Percentiles rank a stretch among this genome's conserved stretches.
phyloP scores from a whole-genome alignment of 805 yeast genomes.

The Ogataea salicorniae region DNA sequence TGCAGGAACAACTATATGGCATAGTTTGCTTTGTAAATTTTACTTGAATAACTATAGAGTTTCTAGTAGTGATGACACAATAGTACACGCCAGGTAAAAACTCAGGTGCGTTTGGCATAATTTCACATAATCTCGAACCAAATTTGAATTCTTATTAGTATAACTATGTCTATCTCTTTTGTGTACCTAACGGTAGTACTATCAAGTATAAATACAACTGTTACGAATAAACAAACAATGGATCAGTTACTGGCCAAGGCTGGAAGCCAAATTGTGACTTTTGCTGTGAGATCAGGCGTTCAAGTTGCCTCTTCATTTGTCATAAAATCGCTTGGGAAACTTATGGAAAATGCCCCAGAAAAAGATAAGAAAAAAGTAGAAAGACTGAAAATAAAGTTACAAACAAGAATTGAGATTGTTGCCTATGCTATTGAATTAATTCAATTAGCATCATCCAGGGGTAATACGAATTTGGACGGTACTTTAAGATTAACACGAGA shows the following conservation, averaged over 20 bases:
- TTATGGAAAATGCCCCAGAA: slow-evolving; percentile 51
- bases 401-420: slow-evolving; percentile 54
- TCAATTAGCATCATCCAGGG: slow-evolving; percentile 55
- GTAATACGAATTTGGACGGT: slow-evolving; percentile 51
- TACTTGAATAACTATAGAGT: too few species aligned
- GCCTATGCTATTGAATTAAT: slow-evolving; percentile 66
- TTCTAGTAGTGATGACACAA: too few species aligned
- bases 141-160: too few species aligned
- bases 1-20: too few species aligned
- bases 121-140: too few species aligned
- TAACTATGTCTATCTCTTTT: too few species aligned
- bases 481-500: slow-evolving; percentile 51
- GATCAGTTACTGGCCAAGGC: slow-evolving; percentile 45
- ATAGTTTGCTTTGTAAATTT: too few species aligned
- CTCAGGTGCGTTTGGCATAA: too few species aligned
- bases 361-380: slow-evolving; percentile 45
- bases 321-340: slow-evolving; percentile 52
- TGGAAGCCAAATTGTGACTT: slow-evolving; percentile 72
- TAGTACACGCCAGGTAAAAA: too few species aligned
- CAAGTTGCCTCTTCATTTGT: slow-evolving; percentile 73
- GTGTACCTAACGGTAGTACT: too few species aligned
- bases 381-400: slow-evolving; percentile 39
- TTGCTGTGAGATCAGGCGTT: slow-evolving; percentile 73
- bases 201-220: too few species aligned
- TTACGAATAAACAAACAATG: slow-evolving; percentile 20